These are phyloP conservation scores for Dendrobium officinale DNA, from an alignment of 106 monocot genomes.

Conservation along the genomic window DNA sequence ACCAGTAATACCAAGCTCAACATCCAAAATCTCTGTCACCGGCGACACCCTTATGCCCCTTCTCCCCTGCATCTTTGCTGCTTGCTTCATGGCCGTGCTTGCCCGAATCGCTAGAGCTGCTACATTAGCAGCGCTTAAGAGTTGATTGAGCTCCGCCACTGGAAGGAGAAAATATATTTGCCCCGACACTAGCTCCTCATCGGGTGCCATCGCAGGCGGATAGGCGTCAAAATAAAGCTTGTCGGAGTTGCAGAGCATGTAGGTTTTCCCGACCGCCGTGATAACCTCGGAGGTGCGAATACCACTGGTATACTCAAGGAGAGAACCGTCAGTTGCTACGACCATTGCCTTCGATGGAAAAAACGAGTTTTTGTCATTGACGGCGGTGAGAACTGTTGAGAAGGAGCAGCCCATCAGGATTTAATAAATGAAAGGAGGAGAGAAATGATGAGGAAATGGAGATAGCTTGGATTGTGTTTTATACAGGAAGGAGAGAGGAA, in stretches of 20 bases:
- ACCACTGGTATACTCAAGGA: background rate
- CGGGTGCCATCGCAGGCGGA: background rate
- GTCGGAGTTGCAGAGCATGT: background rate
- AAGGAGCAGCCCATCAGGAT: background rate
- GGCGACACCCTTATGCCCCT: background rate
- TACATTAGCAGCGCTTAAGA: background rate
- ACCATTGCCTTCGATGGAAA: background rate
- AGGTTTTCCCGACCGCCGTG: background rate
- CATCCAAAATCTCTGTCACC: background rate
- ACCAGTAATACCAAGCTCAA: background rate
- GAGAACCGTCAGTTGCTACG: background rate
- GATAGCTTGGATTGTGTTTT: too few species aligned
- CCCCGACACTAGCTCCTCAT: background rate
- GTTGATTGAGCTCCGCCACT: background rate
- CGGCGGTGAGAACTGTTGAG: background rate
- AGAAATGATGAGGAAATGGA: background rate
- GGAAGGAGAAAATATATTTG: constrained; percentile 23
- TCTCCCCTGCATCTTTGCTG: background rate
- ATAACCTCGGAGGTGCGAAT: background rate
- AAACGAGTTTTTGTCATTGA: background rate
- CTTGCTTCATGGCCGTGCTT: constrained; percentile 10
- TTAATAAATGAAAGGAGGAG: too few species aligned
- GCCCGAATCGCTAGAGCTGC: constrained; percentile 8
- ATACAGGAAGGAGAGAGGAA: too few species aligned
- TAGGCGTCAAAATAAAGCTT: constrained; percentile 1